Base-by-base conservation (phyloP, 1,284 basidiomycete species). In the Papiliotrema fonsecae region DNA sequence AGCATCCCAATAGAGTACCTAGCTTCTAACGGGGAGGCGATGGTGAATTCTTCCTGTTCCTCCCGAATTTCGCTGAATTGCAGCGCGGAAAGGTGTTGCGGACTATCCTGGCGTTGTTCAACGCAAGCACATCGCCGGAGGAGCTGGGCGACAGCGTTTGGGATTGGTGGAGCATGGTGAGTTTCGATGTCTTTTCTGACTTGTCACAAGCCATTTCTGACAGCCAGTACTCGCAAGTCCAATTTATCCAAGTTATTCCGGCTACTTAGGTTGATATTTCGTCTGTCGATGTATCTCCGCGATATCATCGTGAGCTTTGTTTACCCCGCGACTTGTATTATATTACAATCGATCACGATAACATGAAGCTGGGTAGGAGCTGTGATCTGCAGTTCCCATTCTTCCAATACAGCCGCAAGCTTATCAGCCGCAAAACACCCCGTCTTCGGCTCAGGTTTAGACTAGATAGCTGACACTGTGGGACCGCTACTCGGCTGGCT, bases 161-260 rank as follows among this genome's bases (percentile, higher is more conserved):
- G 58, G 62, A 66, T 37, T 66, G 64, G 64, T 66, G 64, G 64
- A 62, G 62, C 47, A 62, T 66, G 60, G 59, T 57, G 39, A 42
- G 60, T 51, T 3, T 4, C 19, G 26, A 4, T 19, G 32, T 26
- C 37, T 2, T 25, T 28, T 27, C 28, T 26, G n/a, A 32, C n/a
- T 36, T n/a, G n/a, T n/a, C 13, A 21, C 25, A 21, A 34, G 19
- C 11, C 14, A 36, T 16, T 2, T 22, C 41, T 45, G 41, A 49
- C 19, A 7, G 16, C 14, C 36, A 60, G 55, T 66, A 61, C 47
- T 64, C 62, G 22, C 52, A 54, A 27, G 60, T 66, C 19, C 64
- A 66, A 50, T 66, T 62, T 49, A 50, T 66, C 25, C 64, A 66
- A 51, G 52, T 64, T 37, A 60, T 65, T 18, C 59, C 62, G 18